Evolutionary conservation across 768 basidiomycete species (phyloP).

Genomic region (Steccherinum ochraceum): DNA sequence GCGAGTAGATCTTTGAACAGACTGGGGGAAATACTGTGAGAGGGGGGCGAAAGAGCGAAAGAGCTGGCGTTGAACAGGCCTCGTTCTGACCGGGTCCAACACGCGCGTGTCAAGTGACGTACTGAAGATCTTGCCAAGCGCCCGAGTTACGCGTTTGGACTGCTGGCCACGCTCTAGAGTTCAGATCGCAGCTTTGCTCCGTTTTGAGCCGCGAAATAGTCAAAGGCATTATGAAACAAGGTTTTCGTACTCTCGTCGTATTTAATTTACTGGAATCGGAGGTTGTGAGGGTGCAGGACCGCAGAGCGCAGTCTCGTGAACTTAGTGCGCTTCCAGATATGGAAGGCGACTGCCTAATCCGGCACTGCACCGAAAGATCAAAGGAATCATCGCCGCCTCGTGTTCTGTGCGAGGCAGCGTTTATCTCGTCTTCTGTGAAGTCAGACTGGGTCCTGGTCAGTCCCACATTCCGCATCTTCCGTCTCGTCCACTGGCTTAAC

Average conservation of each 20-base stretch:
- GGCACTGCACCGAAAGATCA: not conserved
- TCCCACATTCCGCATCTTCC: not conserved
- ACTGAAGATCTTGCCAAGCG: too few species aligned
- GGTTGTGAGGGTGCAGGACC: too few species aligned
- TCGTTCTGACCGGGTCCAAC: not conserved
- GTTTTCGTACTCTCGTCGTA: too few species aligned
- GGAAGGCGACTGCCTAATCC: not conserved
- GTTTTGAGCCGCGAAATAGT: too few species aligned
- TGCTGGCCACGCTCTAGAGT: too few species aligned
- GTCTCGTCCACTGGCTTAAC: not conserved
- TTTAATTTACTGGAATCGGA: too few species aligned
- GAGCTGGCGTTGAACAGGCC: not conserved
- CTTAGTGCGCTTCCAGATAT: not conserved
- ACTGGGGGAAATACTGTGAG: not conserved
- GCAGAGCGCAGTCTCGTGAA: not conserved
- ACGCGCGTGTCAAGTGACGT: not conserved
- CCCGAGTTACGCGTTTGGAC: too few species aligned
- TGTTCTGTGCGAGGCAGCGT: not conserved
- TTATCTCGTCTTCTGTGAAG: not conserved
- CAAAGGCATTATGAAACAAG: not conserved
- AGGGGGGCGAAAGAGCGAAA: not conserved
- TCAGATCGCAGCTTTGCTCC: too few species aligned
- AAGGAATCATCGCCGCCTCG: not conserved
- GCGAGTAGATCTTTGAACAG: not conserved
- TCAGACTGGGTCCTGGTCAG: too few species aligned